phyloP scores from a whole-genome alignment of 73 alveolate species.

The Symbiodinium natans region DNA sequence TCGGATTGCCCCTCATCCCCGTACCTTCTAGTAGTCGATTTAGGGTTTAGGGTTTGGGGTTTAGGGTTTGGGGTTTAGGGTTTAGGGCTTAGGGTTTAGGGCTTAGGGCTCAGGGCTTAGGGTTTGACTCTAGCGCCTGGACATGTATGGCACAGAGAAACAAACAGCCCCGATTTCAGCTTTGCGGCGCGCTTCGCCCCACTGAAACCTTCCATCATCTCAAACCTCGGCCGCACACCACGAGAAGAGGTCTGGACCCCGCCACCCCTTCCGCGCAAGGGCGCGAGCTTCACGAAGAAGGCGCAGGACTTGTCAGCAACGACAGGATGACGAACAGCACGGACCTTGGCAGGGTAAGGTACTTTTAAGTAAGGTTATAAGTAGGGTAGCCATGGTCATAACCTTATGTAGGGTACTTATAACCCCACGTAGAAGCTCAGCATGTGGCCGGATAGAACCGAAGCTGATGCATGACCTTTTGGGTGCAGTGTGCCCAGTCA shows the following conservation, averaged over 20 bases:
- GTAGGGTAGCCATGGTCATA: no score
- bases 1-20: background rate
- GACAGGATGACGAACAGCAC: constrained; percentile 51
- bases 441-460: constrained; percentile 22
- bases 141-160: background rate
- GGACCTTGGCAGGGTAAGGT: background rate
- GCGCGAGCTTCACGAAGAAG: constrained; percentile 60
- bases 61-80: no score
- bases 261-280: background rate
- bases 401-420: background rate
- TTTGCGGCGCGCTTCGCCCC: constrained; percentile 52
- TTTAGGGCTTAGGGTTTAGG: no score
- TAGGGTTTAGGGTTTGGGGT: no score
- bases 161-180: background rate
- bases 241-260: background rate
- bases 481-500: no score
- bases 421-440: background rate
- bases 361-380: background rate
- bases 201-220: constrained; percentile 45
- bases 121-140: no score
- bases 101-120: background rate
- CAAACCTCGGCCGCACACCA: constrained; percentile 46
- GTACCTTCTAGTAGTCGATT: no score
- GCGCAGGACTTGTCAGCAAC: constrained; percentile 71
- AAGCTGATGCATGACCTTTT: constrained; percentile 45